Conservation (phyloP, 441 rosid genomes). For the Viola pubescens region DNA sequence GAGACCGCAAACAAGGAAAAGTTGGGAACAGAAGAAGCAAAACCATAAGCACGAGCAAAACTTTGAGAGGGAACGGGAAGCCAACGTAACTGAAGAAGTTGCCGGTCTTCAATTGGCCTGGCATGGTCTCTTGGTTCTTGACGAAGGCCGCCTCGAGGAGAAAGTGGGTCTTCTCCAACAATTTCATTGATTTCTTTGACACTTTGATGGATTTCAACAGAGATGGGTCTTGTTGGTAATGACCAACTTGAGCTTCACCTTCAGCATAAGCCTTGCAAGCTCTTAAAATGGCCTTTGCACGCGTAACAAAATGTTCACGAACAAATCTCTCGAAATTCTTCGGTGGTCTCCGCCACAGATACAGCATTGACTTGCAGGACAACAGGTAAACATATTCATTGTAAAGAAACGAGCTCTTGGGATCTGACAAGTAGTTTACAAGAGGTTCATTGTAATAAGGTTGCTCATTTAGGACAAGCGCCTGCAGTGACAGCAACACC, state of each 20-base stretch:
- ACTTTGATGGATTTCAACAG: too few relatives aligned
- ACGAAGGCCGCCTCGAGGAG: too few relatives aligned
- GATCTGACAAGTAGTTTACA: background rate
- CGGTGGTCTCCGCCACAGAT: constrained; percentile 23
- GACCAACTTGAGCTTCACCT: constrained; percentile 29
- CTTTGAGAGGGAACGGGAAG: too few relatives aligned
- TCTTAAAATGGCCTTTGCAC: constrained; percentile 18
- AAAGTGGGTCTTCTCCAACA: too few relatives aligned
- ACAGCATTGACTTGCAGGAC: constrained; percentile 30
- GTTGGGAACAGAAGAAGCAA: too few relatives aligned
- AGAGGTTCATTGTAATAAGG: constrained; percentile 21
- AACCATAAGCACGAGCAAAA: too few relatives aligned
- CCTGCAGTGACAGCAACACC: constrained; percentile 25
- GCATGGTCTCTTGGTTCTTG: too few relatives aligned
- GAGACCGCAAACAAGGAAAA: too few relatives aligned
- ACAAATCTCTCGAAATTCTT: constrained; percentile 35
- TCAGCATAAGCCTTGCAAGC: constrained; percentile 28
- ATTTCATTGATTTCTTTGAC: too few relatives aligned
- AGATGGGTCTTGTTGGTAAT: background rate
- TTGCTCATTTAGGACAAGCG: constrained; percentile 13
- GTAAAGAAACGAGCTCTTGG: constrained; percentile 20
- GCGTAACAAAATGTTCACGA: constrained; percentile 22
- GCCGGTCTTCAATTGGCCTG: too few relatives aligned
- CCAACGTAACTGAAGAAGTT: too few relatives aligned
- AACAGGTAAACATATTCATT: constrained; percentile 24